These are phyloP conservation scores for Amniculicola lignicola DNA, from an alignment of 495 filamentous ascomycete species.

Conservation along the genomic window DNA sequence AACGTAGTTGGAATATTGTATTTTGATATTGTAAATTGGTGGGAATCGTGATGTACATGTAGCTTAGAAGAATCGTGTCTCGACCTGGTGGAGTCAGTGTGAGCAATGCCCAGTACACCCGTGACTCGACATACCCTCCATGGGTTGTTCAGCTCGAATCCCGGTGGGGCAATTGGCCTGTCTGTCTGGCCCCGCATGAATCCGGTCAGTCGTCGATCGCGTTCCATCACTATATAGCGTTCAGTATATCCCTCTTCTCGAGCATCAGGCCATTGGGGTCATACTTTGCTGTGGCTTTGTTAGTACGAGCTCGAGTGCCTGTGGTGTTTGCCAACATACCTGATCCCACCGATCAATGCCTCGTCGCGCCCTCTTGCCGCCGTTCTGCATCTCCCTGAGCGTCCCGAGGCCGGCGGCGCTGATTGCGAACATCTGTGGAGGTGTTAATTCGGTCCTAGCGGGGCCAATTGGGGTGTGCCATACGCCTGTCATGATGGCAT, in stretches of 20 bases:
- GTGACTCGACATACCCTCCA: slow-evolving; percentile 66
- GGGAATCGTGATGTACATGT: background rate
- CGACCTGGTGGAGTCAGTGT: slow-evolving; percentile 22
- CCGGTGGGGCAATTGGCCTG: slow-evolving; percentile 70
- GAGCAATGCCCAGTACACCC: background rate
- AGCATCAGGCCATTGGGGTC: slow-evolving; percentile 34
- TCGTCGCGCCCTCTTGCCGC: slow-evolving; percentile 79
- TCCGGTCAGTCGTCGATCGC: slow-evolving; percentile 87
- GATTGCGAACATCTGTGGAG: slow-evolving; percentile 79
- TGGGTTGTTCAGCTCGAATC: slow-evolving; percentile 92
- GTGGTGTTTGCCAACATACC: slow-evolving; percentile 53
- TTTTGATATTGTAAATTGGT: background rate
- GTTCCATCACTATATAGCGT: slow-evolving; percentile 80
- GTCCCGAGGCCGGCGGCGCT: slow-evolving; percentile 72
- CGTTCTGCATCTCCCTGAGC: slow-evolving; percentile 76
- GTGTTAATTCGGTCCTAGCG: slow-evolving; percentile 26
- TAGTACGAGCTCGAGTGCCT: slow-evolving; percentile 38
- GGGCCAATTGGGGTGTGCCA: slow-evolving; percentile 43
- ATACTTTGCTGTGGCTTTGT: slow-evolving; percentile 69
- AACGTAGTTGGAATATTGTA: background rate
- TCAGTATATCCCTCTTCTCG: slow-evolving; percentile 37
- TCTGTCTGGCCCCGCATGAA: slow-evolving; percentile 80
- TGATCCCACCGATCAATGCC: slow-evolving; percentile 90
- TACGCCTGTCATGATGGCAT: slow-evolving; percentile 84
- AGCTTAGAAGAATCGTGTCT: slow-evolving; percentile 26